Conservation (phyloP, 73 alveolate genomes). For the Effrenium voratum region DNA sequence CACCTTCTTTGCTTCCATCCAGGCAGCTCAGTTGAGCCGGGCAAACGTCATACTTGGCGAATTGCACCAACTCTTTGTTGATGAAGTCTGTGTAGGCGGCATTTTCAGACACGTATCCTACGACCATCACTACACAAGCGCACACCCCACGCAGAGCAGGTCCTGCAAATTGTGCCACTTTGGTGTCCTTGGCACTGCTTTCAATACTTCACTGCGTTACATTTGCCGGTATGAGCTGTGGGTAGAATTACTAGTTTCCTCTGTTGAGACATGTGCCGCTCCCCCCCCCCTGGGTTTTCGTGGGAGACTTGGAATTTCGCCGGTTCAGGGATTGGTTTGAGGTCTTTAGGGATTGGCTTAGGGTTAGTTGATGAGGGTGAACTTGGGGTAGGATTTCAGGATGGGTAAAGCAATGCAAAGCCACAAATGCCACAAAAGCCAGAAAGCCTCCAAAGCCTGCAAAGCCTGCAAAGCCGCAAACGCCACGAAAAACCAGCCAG, state of each 20-base stretch:
- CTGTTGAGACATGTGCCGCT: background rate
- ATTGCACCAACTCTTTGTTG: conserved; percentile 99
- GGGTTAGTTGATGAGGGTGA: no score
- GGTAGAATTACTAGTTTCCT: background rate
- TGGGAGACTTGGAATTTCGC: no score
- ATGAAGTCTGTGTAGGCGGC: conserved; percentile 97
- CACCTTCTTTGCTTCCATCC: background rate
- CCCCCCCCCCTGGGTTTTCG: no score
- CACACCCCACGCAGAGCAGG: background rate
- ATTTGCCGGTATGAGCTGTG: background rate
- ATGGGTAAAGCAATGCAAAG: no score
- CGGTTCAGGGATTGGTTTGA: no score
- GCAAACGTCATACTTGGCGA: conserved; percentile 88
- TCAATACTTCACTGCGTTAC: background rate
- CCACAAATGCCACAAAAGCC: no score
- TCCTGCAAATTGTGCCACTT: conserved; percentile 99
- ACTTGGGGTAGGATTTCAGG: no score
- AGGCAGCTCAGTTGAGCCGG: background rate
- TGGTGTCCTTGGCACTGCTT: conserved; percentile 94
- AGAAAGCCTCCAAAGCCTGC: no score
- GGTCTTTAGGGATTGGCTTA: no score
- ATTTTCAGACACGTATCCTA: conserved; percentile 99
- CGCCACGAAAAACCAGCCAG: no score
- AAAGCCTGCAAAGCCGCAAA: no score
- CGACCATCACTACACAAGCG: background rate